Percentiles rank a stretch among this genome's conserved stretches.
These are phyloP conservation scores for Tolypocladium ovalisporum DNA, from an alignment of 2,329 filamentous ascomycete genomes.

Conservation along the genomic window DNA sequence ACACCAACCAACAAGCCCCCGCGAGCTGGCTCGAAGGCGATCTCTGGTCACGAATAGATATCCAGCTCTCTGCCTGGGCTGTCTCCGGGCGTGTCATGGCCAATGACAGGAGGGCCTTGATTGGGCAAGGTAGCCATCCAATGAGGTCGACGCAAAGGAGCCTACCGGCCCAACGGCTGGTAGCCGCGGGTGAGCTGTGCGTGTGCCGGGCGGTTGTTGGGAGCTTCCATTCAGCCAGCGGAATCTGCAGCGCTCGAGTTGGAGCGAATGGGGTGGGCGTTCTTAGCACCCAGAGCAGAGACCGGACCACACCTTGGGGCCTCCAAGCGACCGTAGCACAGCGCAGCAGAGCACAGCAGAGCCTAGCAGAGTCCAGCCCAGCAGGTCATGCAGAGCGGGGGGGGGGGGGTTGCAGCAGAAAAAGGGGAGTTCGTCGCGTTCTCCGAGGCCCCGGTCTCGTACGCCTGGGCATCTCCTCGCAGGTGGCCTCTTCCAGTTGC, in stretches of 20 bases:
- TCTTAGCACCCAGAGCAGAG: neutral
- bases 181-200: neutral
- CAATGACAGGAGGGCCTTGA: neutral
- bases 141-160: neutral
- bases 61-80: neutral
- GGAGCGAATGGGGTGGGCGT: constrained; percentile 8
- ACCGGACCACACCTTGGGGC: neutral
- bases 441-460: constrained; percentile 1
- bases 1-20: neutral
- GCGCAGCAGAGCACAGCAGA: neutral
- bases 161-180: neutral
- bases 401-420: neutral
- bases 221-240: constrained; percentile 2
- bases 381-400: neutral
- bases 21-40: neutral
- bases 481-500: neutral
- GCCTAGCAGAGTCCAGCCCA: neutral
- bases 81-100: neutral
- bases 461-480: neutral
- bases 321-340: neutral
- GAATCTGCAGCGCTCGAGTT: constrained; percentile 9
- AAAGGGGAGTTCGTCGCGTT: neutral
- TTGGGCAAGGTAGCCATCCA: too few relatives aligned
- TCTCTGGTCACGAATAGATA: too few relatives aligned
- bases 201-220: neutral